phyloP scores from a whole-genome alignment of 768 basidiomycete genomes.

The Hericium erinaceus region DNA sequence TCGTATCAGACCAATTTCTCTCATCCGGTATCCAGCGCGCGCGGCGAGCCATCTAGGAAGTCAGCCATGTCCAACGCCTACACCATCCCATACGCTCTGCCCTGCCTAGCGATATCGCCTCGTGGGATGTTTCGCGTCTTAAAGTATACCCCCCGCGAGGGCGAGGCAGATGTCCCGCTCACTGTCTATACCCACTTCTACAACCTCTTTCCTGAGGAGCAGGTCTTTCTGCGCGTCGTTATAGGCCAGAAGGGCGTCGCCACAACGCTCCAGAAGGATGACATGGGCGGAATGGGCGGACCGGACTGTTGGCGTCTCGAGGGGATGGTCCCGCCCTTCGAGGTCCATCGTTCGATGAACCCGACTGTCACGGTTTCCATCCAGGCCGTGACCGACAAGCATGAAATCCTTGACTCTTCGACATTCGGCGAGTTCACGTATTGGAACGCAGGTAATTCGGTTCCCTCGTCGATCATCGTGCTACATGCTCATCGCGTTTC shows the following conservation, averaged over 20 bases:
- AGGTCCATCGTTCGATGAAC: constrained; percentile 27
- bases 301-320: constrained; percentile 58
- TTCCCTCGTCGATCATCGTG: not conserved
- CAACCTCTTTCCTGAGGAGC: constrained; percentile 34
- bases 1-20: no score
- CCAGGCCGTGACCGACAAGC: constrained; percentile 49
- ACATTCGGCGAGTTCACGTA: constrained; percentile 69
- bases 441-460: constrained; percentile 34
- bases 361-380: constrained; percentile 47
- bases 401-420: constrained; percentile 50
- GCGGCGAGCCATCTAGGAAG: no score
- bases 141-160: constrained; percentile 55
- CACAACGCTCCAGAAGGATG: constrained; percentile 53
- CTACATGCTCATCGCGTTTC: not conserved
- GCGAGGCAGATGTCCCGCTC: constrained; percentile 53
- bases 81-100: no score
- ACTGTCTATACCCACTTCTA: constrained; percentile 55
- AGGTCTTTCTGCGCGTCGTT: constrained; percentile 63
- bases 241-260: constrained; percentile 59
- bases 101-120: constrained; percentile 33
- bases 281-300: constrained; percentile 28
- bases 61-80: no score
- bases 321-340: constrained; percentile 48
- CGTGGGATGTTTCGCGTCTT: constrained; percentile 53
- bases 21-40: no score